These are phyloP conservation scores for Backusella psychrophila DNA, from an alignment of 192 early-diverging fungal genomes.

Conservation along the genomic window DNA sequence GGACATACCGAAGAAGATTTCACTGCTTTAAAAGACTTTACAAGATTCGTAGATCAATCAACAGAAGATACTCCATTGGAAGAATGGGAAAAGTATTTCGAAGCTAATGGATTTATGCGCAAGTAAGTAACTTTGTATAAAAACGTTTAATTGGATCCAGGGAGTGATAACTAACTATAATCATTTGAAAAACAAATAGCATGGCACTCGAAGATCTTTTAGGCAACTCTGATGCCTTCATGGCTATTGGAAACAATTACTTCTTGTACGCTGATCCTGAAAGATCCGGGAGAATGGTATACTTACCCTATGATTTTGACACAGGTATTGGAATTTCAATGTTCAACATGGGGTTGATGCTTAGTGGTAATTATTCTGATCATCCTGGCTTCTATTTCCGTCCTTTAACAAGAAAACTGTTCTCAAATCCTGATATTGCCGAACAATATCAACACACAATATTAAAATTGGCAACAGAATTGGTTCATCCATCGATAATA, in stretches of 20 bases:
- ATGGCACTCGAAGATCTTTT: constrained; percentile 11
- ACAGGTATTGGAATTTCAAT: background rate
- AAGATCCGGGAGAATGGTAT: background rate
- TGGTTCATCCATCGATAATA: background rate
- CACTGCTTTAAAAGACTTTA: background rate
- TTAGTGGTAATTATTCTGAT: constrained; percentile 10
- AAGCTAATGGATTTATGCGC: constrained; percentile 6
- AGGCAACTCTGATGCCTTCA: constrained; percentile 8
- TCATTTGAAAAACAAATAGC: background rate
- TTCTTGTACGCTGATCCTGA: constrained; percentile 8
- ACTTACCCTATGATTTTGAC: constrained; percentile 1
- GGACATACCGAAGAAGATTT: background rate
- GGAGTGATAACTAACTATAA: background rate
- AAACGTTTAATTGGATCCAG: background rate
- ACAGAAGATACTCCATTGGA: background rate
- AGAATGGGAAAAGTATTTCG: constrained; percentile 4
- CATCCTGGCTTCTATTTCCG: constrained; percentile 9
- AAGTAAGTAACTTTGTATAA: background rate
- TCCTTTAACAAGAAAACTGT: constrained; percentile 1
- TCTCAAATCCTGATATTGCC: background rate
- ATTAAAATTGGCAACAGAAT: background rate
- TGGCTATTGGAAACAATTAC: constrained; percentile 3
- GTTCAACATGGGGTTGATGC: background rate
- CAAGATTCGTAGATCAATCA: background rate
- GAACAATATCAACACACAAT: background rate